Evolutionary conservation across 1,284 basidiomycete genomes (phyloP).

Genomic region (Microbotryum lychnidis-dioicae): DNA sequence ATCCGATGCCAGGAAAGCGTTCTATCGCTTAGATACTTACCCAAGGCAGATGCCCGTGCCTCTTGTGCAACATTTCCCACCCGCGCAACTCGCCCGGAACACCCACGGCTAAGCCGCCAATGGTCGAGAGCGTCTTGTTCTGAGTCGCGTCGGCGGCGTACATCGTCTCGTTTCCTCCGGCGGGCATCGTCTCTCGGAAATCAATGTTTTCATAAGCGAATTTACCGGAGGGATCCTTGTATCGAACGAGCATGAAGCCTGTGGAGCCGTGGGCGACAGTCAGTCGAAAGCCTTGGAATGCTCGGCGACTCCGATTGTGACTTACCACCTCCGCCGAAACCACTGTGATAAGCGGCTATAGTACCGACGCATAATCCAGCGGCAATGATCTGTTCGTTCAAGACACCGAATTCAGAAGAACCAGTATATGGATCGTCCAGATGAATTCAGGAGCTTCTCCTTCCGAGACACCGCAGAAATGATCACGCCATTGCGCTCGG

Average conservation of each 20-base stretch:
- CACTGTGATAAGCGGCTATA: constrained; percentile 42
- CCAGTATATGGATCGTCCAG: too few relatives aligned
- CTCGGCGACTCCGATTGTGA: too few relatives aligned
- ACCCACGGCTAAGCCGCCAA: constrained; percentile 35
- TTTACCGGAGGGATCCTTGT: constrained; percentile 30
- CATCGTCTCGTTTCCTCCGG: constrained; percentile 22
- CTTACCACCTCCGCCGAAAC: constrained; percentile 40
- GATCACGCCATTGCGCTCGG: too few relatives aligned
- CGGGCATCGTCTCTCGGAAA: constrained; percentile 37
- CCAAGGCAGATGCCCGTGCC: constrained; percentile 40
- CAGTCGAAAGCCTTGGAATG: too few relatives aligned
- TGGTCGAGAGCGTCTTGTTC: constrained; percentile 23
- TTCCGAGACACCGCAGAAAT: too few relatives aligned
- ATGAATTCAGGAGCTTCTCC: too few relatives aligned
- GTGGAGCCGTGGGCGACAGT: constrained; percentile 4
- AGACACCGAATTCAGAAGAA: background rate
- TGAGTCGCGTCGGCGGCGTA: background rate
- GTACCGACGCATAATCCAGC: constrained; percentile 42
- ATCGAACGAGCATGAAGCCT: constrained; percentile 34
- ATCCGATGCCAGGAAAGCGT: background rate
- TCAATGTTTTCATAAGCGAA: constrained; percentile 41
- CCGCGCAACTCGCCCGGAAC: constrained; percentile 40
- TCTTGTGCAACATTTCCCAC: constrained; percentile 36
- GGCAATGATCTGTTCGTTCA: constrained; percentile 32
- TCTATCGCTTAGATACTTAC: background rate